Percentiles rank a stretch among this genome's conserved stretches.
Conservation (phyloP, 345 rosid species). For the Capsella bursapastoris region DNA sequence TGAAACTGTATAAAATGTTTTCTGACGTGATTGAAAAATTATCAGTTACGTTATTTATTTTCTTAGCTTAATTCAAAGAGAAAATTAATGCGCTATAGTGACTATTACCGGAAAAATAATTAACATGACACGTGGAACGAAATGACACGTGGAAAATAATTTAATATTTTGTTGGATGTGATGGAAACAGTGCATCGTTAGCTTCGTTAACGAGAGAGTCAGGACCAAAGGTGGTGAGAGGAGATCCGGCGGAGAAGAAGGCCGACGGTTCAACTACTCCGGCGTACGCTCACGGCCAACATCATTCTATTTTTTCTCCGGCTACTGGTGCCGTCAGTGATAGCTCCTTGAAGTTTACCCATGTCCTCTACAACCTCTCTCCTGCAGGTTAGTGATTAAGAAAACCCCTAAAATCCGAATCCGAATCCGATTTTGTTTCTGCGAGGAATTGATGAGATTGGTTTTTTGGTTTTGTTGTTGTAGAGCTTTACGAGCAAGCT, state of each 20-base stretch:
- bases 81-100: conserved; percentile 19
- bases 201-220: conserved; percentile 92
- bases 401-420: not conserved
- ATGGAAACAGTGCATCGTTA: conserved; percentile 75
- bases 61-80: not conserved
- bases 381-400: conserved; percentile 69
- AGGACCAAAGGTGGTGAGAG: conserved; percentile 84
- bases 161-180: conserved; percentile 23
- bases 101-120: conserved; percentile 5
- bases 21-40: too few relatives aligned
- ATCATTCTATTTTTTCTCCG: conserved; percentile 55
- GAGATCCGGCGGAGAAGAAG: conserved; percentile 76
- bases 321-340: conserved; percentile 69
- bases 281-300: conserved; percentile 49
- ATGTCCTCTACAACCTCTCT: conserved; percentile 90
- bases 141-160: conserved; percentile 29
- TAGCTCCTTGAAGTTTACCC: conserved; percentile 90
- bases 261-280: conserved; percentile 50
- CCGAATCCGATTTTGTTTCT: not conserved
- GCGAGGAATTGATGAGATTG: not conserved
- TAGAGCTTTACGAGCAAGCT: conserved; percentile 96
- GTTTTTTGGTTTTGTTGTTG: not conserved
- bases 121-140: conserved; percentile 3
- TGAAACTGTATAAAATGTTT: too few relatives aligned
- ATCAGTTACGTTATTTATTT: not conserved